Conservation (phyloP, 495 filamentous ascomycete species). For the Pseudoneurospora amorphoporcata region DNA sequence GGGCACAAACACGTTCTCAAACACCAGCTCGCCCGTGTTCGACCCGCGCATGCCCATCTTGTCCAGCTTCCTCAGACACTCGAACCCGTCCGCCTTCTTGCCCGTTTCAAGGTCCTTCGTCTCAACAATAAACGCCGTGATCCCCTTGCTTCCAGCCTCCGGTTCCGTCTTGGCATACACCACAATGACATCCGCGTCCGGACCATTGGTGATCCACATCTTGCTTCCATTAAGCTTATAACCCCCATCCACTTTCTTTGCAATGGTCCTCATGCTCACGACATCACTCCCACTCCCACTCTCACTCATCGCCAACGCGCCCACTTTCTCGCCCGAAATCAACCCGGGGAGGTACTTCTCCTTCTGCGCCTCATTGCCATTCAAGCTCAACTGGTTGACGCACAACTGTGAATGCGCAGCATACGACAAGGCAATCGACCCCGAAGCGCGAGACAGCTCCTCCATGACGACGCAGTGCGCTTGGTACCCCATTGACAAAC, state of each 20-base stretch:
- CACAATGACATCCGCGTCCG: slow-evolving; percentile 79
- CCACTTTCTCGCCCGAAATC: slow-evolving; percentile 71
- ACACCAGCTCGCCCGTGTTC: slow-evolving; percentile 91
- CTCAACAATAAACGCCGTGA: slow-evolving; percentile 89
- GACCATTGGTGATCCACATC: slow-evolving; percentile 99
- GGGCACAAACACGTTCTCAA: slow-evolving; percentile 89
- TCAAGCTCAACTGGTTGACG: slow-evolving; percentile 91
- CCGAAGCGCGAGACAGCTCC: slow-evolving; percentile 55
- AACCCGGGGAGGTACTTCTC: slow-evolving; percentile 67
- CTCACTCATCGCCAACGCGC: slow-evolving; percentile 93
- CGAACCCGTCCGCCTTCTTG: slow-evolving; percentile 57
- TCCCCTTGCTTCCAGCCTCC: slow-evolving; percentile 72
- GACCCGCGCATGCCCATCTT: slow-evolving; percentile 97
- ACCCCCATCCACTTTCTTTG: slow-evolving; percentile 71
- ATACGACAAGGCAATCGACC: slow-evolving; percentile 84
- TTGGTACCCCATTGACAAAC: slow-evolving; percentile 88
- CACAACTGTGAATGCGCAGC: slow-evolving; percentile 95
- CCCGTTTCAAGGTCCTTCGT: slow-evolving; percentile 19
- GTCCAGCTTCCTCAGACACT: slow-evolving; percentile 82
- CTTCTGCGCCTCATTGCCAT: slow-evolving; percentile 75
- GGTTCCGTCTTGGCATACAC: slow-evolving; percentile 95
- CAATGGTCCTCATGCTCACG: slow-evolving; percentile 85
- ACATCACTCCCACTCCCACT: slow-evolving; percentile 87
- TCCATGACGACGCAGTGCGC: slow-evolving; percentile 97
- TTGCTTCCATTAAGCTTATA: slow-evolving; percentile 84